Percentiles rank a stretch among this genome's conserved stretches.
These are phyloP conservation scores for Cicer bijugum DNA, from an alignment of 306 rosid species.

Conservation along the genomic window DNA sequence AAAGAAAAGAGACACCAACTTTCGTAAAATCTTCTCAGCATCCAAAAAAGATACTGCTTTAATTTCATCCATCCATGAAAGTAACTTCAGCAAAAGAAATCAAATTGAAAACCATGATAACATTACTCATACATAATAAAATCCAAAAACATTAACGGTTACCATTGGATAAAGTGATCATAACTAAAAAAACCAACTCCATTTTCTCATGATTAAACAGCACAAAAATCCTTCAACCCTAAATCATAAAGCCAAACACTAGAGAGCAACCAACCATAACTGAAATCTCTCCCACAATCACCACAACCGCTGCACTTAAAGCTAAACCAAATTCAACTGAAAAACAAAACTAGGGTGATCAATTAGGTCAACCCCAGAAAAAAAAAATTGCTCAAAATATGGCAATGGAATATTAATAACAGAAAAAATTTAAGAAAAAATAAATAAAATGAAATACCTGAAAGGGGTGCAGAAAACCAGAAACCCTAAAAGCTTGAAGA, in stretches of 20 bases:
- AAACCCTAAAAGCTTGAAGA: conserved; percentile 53
- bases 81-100: conserved; percentile 1
- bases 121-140: conserved; percentile 16
- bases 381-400: background rate
- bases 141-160: conserved; percentile 4
- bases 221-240: conserved; percentile 22
- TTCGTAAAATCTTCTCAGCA: conserved; percentile 42
- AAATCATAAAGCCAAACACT: conserved; percentile 41
- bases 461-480: conserved; percentile 26
- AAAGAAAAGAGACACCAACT: conserved; percentile 26
- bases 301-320: conserved; percentile 35
- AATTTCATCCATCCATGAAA: conserved; percentile 17
- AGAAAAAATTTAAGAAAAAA: background rate
- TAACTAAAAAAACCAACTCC: conserved; percentile 45
- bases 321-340: conserved; percentile 28
- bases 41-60: conserved; percentile 40
- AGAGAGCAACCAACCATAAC: conserved; percentile 32
- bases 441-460: conserved; percentile 44
- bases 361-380: conserved; percentile 44
- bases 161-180: conserved; percentile 38
- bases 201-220: conserved; percentile 29
- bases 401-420: conserved; percentile 20
- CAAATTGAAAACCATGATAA: conserved; percentile 34
- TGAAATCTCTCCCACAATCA: conserved; percentile 37
- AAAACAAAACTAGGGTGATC: background rate